Evolutionary conservation across 176 grass and related monocot species (phyloP), one percentile per base, ranked within the genome.

Genomic region (Musa itinerans): DNA sequence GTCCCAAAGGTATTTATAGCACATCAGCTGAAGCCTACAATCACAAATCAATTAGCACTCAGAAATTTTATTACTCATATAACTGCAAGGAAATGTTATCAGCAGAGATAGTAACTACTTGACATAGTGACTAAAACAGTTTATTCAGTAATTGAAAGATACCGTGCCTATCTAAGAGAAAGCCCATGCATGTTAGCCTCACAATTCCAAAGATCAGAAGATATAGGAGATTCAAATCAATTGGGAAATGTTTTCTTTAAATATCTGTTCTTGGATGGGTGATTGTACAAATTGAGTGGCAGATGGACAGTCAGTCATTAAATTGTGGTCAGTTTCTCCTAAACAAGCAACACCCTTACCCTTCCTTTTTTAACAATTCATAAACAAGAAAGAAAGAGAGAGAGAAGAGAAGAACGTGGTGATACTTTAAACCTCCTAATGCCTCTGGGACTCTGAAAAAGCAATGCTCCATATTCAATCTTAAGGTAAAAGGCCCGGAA

Each of bases 1-100:
- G 72, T 96, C 90, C 90, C 88, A 91, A 23, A 98, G 71, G 69
- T 89, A 91, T 68, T 98, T 98, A 67, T 93, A 98, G 83, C 90
- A 98, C 94, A 98, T 98, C 73, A 98, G 59, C 82, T 98, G 94
- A 69, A 98, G 84, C 78, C 94, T 98, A 73, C 34, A 73, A 78
- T 65, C 83, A 74, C 8, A 21, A 85, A 24, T 52, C 57, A 66
- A 77, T 13, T 65, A 54, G 6, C 22, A 17, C 34, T 43, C 12
- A 66, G 26, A 65, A 52, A 27, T 59, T 17, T 10, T 4, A n/a
- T 48, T 79, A 68, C 53, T 67, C 25, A 19, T 55, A 43, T 43
- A 43, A 43, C 34, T 43, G 9, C 16, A 23, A 63, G 20, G 7
- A 63, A 50, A 62, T 57, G 16, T 13, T 57, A 57, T 2, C 11